A percentile compares a stretch with the other conserved stretches of the same genome.
Evolutionary conservation across 2,329 filamentous ascomycete genomes (phyloP).

Genomic region (Madurella mycetomatis): DNA sequence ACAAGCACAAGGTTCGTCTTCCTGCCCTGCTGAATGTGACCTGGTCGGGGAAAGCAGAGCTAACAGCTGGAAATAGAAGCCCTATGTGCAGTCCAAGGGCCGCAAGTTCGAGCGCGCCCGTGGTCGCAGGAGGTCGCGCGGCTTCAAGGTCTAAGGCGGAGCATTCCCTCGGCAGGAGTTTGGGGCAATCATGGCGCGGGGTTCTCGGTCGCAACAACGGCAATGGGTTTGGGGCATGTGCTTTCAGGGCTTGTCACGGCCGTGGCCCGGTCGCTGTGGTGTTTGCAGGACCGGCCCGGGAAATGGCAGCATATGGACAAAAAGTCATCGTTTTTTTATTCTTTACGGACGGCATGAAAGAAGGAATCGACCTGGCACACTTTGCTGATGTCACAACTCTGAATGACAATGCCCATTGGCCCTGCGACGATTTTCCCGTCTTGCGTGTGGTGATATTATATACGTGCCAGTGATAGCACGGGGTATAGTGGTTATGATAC

Average conservation of each 20-base stretch:
- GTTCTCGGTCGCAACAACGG: slow-evolving; percentile 21
- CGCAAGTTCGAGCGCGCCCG: slow-evolving; percentile 99
- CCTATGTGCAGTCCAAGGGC: slow-evolving; percentile 95
- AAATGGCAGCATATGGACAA: slow-evolving; percentile 20
- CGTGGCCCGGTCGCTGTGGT: no score
- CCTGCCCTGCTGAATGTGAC: neutral
- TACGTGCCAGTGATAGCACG: neutral
- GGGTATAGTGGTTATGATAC: neutral
- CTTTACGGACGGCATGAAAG: slow-evolving; percentile 10
- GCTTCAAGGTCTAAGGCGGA: slow-evolving; percentile 95
- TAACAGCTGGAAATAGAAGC: slow-evolving; percentile 63
- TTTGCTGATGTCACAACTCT: slow-evolving; percentile 8
- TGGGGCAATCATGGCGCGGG: slow-evolving; percentile 19
- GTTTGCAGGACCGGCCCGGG: no score
- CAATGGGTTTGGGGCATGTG: slow-evolving; percentile 19
- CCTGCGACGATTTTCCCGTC: neutral
- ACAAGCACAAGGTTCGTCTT: slow-evolving; percentile 83
- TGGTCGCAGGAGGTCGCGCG: slow-evolving; percentile 96
- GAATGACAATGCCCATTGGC: slow-evolving; percentile 19
- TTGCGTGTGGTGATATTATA: neutral
- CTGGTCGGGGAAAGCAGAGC: slow-evolving; percentile 12
- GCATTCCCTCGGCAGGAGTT: slow-evolving; percentile 19
- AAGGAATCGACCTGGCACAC: slow-evolving; percentile 19
- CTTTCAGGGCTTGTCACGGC: slow-evolving; percentile 19
- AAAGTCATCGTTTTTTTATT: slow-evolving; percentile 18